phyloP scores from a whole-genome alignment of 1,284 basidiomycete species.

The Naganishia sp. region DNA sequence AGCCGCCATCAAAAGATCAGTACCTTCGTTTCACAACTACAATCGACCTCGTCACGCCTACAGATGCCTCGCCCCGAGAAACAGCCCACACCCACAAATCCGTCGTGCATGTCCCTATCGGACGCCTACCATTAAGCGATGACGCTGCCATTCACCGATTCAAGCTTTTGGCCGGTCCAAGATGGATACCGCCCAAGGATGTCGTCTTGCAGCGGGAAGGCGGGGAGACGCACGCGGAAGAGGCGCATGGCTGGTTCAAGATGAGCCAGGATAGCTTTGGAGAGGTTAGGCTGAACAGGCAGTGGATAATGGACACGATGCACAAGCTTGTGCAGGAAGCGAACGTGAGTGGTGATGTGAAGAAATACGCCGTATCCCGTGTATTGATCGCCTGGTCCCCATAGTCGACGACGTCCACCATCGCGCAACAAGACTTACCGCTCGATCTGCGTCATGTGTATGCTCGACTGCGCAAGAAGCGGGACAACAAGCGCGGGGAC shows the following conservation, averaged over 20 bases:
- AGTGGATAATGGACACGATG: conserved; percentile 78
- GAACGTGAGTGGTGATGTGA: conserved; percentile 61
- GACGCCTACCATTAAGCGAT: conserved; percentile 65
- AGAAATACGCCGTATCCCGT: neutral
- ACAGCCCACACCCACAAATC: conserved; percentile 61
- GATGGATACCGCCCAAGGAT: conserved; percentile 65
- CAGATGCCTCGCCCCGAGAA: conserved; percentile 65
- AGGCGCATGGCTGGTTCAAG: conserved; percentile 75
- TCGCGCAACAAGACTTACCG: conserved; percentile 66
- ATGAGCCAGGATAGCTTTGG: conserved; percentile 81
- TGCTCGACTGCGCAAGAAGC: conserved; percentile 67
- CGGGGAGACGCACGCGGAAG: conserved; percentile 49
- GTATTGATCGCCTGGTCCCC: conserved; percentile 15
- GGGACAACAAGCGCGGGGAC: conserved; percentile 63
- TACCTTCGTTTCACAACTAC: conserved; percentile 72
- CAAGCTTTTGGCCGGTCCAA: conserved; percentile 75
- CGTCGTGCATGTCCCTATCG: conserved; percentile 69
- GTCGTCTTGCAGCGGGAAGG: conserved; percentile 41
- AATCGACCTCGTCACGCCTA: conserved; percentile 63
- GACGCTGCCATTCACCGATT: conserved; percentile 70
- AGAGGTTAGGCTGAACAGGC: conserved; percentile 74
- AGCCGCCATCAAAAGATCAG: conserved; percentile 60
- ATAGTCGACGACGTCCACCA: conserved; percentile 56
- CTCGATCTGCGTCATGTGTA: conserved; percentile 75
- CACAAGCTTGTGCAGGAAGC: conserved; percentile 70